A percentile compares a stretch with the other conserved stretches of the same genome.
Evolutionary conservation across 1,139 yeast genomes (phyloP).

Genomic region (Scheffersomyces segobiensis): DNA sequence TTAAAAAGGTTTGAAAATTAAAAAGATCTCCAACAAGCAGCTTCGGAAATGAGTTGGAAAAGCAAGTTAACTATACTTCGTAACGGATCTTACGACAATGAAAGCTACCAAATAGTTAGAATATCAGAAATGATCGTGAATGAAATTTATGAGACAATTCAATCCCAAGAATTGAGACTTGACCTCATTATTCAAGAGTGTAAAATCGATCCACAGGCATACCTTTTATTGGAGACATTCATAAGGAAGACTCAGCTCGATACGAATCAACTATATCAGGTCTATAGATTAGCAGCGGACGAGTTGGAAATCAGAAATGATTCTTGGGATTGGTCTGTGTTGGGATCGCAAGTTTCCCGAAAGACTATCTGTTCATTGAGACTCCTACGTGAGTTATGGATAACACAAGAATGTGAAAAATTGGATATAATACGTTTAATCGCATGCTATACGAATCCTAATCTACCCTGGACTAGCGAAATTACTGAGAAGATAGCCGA

Average conservation of each 20-base stretch:
- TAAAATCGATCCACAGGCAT: not conserved
- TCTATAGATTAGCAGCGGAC: not conserved
- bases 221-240: not conserved
- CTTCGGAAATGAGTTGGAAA: not conserved
- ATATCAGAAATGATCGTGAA: not conserved
- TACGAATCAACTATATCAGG: not conserved
- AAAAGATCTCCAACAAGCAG: not conserved
- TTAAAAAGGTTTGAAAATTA: too few species aligned
- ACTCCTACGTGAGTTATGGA: not conserved
- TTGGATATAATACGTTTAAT: not conserved
- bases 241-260: not conserved
- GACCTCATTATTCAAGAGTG: not conserved
- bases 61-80: not conserved
- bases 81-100: not conserved
- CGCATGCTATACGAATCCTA: constrained; percentile 28
- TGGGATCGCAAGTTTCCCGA: not conserved
- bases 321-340: not conserved
- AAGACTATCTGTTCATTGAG: not conserved
- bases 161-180: not conserved
- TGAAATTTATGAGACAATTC: too few species aligned
- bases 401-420: not conserved
- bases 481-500: constrained; percentile 16
- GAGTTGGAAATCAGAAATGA: not conserved
- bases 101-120: not conserved
- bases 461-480: constrained; percentile 30